Percentiles rank a stretch among this genome's conserved stretches.
Conservation (phyloP, 2,329 filamentous ascomycete genomes). For the Paracoccidioides lutzii region DNA sequence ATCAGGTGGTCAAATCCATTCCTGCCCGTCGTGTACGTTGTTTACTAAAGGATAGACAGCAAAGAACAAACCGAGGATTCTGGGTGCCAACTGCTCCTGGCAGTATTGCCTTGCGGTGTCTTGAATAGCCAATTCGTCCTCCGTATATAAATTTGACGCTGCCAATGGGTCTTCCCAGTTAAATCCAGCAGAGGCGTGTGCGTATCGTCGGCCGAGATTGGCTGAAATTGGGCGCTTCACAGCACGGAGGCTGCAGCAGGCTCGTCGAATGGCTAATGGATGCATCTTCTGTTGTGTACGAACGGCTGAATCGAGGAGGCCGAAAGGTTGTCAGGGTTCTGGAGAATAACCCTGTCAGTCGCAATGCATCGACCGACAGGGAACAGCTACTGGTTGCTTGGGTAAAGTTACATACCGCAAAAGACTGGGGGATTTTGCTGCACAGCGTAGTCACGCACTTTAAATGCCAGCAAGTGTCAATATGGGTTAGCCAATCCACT, state of each 20-base stretch:
- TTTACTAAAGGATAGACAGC: background rate
- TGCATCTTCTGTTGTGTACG: constrained; percentile 5
- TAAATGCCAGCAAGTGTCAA: background rate
- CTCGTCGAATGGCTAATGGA: constrained; percentile 3
- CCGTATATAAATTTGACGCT: constrained; percentile 62
- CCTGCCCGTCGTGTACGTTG: background rate
- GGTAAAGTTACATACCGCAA: background rate
- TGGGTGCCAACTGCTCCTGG: constrained; percentile 73
- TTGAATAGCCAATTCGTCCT: constrained; percentile 79
- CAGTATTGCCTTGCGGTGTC: constrained; percentile 90
- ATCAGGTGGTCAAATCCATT: background rate
- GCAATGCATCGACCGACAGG: background rate
- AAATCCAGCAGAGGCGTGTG: constrained; percentile 37
- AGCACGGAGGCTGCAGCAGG: constrained; percentile 2
- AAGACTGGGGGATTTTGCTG: background rate
- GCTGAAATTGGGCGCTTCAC: constrained; percentile 1
- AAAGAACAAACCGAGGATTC: constrained; percentile 59
- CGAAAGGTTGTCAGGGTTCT: background rate
- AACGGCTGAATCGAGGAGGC: background rate
- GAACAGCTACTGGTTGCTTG: background rate
- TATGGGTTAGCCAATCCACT: background rate
- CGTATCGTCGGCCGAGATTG: constrained; percentile 1
- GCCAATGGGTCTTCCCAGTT: constrained; percentile 86
- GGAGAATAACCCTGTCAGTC: background rate
- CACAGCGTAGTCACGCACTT: background rate